A percentile compares a stretch with the other conserved stretches of the same genome.
Evolutionary conservation across 2,329 filamentous ascomycete species (phyloP).

Genomic region (Cyanodermella asteris): DNA sequence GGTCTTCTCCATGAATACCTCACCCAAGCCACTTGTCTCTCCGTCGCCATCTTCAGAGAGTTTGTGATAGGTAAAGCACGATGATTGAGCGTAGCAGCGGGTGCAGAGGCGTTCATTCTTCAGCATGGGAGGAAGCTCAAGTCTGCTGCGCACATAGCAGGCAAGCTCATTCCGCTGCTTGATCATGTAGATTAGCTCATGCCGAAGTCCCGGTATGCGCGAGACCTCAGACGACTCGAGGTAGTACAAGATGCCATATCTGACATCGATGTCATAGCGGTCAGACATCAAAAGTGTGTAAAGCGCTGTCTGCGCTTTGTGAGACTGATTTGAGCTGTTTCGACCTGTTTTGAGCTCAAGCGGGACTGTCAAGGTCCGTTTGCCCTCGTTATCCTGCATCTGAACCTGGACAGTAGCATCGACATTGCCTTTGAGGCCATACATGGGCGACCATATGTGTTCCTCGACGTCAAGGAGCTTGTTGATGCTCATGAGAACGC

Average conservation of each 20-base stretch:
- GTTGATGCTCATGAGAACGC: conserved; percentile 62
- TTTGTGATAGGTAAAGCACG: conserved; percentile 88
- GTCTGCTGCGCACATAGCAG: conserved; percentile 60
- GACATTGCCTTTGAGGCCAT: conserved; percentile 90
- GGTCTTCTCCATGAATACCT: conserved; percentile 64
- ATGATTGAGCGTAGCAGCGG: conserved; percentile 71
- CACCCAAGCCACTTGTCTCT: conserved; percentile 58
- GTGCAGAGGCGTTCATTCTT: conserved; percentile 62
- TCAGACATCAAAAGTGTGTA: conserved; percentile 87
- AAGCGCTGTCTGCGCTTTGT: conserved; percentile 81
- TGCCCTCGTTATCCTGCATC: conserved; percentile 47
- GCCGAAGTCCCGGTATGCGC: conserved; percentile 62
- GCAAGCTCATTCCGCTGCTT: conserved; percentile 85
- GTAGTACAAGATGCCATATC: conserved; percentile 83
- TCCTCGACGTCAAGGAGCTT: conserved; percentile 94
- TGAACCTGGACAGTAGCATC: conserved; percentile 85
- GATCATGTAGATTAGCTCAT: conserved; percentile 88
- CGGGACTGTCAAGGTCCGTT: conserved; percentile 58
- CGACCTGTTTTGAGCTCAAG: conserved; percentile 93
- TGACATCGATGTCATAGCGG: conserved; percentile 76
- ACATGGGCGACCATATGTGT: conserved; percentile 95
- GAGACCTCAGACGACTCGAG: conserved; percentile 75
- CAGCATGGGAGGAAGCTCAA: conserved; percentile 68
- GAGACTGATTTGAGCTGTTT: conserved; percentile 51
- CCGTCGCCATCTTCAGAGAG: conserved; percentile 65